These are phyloP conservation scores for Rhynchosporium secalis DNA, from an alignment of 2,329 filamentous ascomycete genomes.

Conservation along the genomic window DNA sequence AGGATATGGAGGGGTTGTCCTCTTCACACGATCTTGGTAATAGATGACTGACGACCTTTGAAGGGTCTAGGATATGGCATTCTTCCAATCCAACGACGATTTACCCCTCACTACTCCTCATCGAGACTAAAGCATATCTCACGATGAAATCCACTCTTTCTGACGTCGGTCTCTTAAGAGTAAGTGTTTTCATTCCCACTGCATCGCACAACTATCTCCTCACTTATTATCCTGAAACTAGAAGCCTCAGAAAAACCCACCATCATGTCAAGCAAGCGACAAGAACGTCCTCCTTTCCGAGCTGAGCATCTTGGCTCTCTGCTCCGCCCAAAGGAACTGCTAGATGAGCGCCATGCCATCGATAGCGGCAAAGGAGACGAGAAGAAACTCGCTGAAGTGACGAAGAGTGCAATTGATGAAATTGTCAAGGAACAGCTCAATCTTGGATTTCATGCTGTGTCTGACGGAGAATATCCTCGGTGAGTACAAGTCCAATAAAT, in stretches of 20 bases:
- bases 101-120: slow-evolving; percentile 8
- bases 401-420: slow-evolving; percentile 58
- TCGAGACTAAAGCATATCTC: neutral
- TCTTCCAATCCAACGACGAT: neutral
- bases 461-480: slow-evolving; percentile 55
- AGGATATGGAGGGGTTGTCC: neutral
- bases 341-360: slow-evolving; percentile 54
- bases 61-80: neutral
- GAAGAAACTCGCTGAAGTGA: slow-evolving; percentile 45
- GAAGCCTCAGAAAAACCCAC: neutral
- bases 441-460: slow-evolving; percentile 56
- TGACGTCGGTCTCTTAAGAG: too few species aligned
- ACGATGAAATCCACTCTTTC: too few species aligned
- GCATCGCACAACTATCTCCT: neutral
- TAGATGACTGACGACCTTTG: neutral
- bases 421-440: slow-evolving; percentile 60
- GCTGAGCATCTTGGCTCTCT: slow-evolving; percentile 65
- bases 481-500: neutral
- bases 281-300: slow-evolving; percentile 40
- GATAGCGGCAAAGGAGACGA: slow-evolving; percentile 48
- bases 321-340: slow-evolving; percentile 54
- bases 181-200: too few species aligned
- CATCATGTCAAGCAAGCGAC: slow-evolving; percentile 25
- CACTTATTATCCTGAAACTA: neutral
- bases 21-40: neutral